Conservation (phyloP, 208 protist genomes). For the Crithidia fasciculata region DNA sequence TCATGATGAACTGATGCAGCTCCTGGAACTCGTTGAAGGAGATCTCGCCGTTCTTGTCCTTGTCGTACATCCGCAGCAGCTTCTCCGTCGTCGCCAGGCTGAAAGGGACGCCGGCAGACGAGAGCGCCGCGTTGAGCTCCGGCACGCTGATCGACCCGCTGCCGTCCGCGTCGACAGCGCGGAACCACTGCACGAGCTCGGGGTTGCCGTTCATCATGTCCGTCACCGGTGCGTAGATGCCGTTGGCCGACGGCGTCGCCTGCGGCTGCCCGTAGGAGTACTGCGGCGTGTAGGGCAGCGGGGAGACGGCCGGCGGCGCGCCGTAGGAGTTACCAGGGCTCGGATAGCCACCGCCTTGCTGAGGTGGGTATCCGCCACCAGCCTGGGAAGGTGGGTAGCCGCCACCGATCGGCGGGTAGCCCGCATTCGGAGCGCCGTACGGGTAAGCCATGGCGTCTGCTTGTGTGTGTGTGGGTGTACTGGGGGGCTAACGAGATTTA, state of each 20-base stretch:
- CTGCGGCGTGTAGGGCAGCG: slow-evolving; percentile 36
- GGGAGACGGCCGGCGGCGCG: slow-evolving; percentile 15
- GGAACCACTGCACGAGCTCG: slow-evolving; percentile 81
- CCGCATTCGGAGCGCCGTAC: slow-evolving; percentile 13
- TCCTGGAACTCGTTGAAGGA: slow-evolving; percentile 78
- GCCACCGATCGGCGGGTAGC: not conserved
- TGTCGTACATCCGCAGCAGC: slow-evolving; percentile 86
- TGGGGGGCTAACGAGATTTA: not conserved
- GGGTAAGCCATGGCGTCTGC: slow-evolving; percentile 26
- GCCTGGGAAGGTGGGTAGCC: no score
- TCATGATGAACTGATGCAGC: slow-evolving; percentile 76
- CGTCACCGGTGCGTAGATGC: slow-evolving; percentile 32
- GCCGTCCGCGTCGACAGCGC: slow-evolving; percentile 70
- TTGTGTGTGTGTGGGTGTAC: not conserved
- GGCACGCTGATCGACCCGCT: slow-evolving; percentile 73
- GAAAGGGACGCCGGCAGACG: slow-evolving; percentile 62
- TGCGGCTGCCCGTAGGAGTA: slow-evolving; percentile 20
- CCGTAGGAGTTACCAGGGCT: slow-evolving; percentile 8
- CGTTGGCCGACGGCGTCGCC: slow-evolving; percentile 17
- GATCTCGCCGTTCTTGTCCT: slow-evolving; percentile 66
- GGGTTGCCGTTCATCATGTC: slow-evolving; percentile 31
- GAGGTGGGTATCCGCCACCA: not conserved
- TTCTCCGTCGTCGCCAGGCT: slow-evolving; percentile 75
- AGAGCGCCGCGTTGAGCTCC: slow-evolving; percentile 82
- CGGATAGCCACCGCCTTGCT: slow-evolving; percentile 10